Percentiles rank a stretch among this genome's conserved stretches.
phyloP scores from a whole-genome alignment of 2,329 filamentous ascomycete genomes.

The Metarhizium anisopliae region DNA sequence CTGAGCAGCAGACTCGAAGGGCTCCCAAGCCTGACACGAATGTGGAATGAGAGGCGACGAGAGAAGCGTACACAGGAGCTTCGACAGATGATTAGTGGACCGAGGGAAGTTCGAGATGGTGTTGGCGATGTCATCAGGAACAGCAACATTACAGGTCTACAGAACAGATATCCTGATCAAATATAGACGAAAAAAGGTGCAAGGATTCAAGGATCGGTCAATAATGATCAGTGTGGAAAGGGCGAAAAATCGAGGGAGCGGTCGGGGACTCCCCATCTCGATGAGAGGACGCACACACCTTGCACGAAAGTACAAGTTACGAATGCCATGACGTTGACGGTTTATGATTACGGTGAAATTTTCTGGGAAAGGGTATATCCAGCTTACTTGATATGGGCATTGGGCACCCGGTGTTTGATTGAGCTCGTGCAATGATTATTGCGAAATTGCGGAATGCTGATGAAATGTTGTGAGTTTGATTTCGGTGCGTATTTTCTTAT shows the following conservation, averaged over 20 bases:
- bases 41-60: constrained; percentile 47
- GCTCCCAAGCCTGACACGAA: constrained; percentile 43
- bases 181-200: background rate
- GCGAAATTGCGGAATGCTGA: background rate
- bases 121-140: constrained; percentile 47
- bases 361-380: background rate
- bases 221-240: background rate
- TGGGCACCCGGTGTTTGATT: background rate
- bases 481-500: background rate
- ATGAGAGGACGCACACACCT: background rate
- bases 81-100: constrained; percentile 50
- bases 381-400: background rate
- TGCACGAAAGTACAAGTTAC: constrained; percentile 3
- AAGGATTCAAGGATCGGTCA: background rate
- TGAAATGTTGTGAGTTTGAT: background rate
- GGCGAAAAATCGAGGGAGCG: background rate
- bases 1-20: constrained; percentile 42
- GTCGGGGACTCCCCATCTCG: background rate
- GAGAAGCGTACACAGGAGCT: constrained; percentile 51
- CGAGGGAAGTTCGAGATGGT: constrained; percentile 48
- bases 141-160: constrained; percentile 13
- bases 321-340: constrained; percentile 7
- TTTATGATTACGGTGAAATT: constrained; percentile 5
- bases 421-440: background rate
- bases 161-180: background rate